These are phyloP conservation scores for Mycena haematopus DNA, from an alignment of 768 basidiomycete species.

Conservation along the genomic window DNA sequence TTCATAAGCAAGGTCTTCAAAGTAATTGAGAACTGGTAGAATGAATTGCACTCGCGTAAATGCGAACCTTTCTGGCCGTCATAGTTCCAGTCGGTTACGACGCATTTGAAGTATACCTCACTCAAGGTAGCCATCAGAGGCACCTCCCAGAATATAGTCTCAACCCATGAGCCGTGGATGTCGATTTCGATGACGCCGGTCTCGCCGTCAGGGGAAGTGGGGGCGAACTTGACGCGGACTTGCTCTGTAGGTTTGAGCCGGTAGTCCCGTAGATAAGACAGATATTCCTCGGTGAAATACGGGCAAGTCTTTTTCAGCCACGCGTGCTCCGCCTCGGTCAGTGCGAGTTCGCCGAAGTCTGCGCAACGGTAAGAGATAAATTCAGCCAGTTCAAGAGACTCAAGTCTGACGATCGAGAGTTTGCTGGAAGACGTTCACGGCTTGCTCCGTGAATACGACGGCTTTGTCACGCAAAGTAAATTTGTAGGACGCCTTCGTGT, in stretches of 20 bases:
- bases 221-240: slow-evolving; percentile 69
- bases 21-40: neutral
- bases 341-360: slow-evolving; percentile 73
- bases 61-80: slow-evolving; percentile 76
- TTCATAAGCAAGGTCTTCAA: slow-evolving; percentile 56
- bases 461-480: slow-evolving; percentile 81
- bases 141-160: slow-evolving; percentile 95
- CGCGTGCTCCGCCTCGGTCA: slow-evolving; percentile 64
- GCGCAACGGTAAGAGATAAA: slow-evolving; percentile 12
- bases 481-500: slow-evolving; percentile 69
- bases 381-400: neutral
- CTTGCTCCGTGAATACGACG: slow-evolving; percentile 69
- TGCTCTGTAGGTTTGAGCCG: slow-evolving; percentile 74
- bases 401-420: slow-evolving; percentile 59
- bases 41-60: neutral
- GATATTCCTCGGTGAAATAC: slow-evolving; percentile 73
- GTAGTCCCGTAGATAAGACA: slow-evolving; percentile 75
- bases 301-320: slow-evolving; percentile 78
- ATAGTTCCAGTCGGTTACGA: slow-evolving; percentile 83
- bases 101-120: slow-evolving; percentile 84
- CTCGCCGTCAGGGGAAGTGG: slow-evolving; percentile 54
- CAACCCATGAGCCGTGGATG: slow-evolving; percentile 74
- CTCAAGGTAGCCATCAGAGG: slow-evolving; percentile 92
- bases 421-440: slow-evolving; percentile 63
- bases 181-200: slow-evolving; percentile 77